These are phyloP conservation scores for Coemansia sp. DNA, from an alignment of 192 early-diverging fungal species.

Conservation along the genomic window DNA sequence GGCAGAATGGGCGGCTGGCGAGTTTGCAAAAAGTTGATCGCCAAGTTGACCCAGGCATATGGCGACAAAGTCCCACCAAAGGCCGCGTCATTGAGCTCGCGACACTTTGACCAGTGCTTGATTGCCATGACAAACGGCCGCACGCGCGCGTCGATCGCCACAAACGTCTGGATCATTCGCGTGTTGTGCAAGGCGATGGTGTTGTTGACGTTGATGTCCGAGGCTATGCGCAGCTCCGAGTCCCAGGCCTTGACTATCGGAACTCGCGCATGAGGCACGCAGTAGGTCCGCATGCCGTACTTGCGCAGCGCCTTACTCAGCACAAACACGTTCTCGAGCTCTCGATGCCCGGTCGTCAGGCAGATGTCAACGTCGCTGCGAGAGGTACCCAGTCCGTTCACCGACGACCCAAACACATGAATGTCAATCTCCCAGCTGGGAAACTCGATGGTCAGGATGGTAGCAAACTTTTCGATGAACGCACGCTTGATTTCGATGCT, in stretches of 20 bases:
- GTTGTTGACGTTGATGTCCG: conserved; percentile 96
- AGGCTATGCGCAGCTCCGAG: conserved; percentile 81
- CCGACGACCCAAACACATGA: conserved; percentile 91
- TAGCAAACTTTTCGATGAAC: conserved; percentile 80
- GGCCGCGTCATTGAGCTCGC: conserved; percentile 88
- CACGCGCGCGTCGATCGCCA: conserved; percentile 83
- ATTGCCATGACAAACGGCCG: conserved; percentile 87
- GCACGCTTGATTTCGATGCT: conserved; percentile 62
- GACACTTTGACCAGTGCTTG: conserved; percentile 87
- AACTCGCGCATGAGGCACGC: conserved; percentile 84
- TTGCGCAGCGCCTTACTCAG: conserved; percentile 72
- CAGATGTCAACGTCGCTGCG: conserved; percentile 91
- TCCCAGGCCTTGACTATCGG: conserved; percentile 93
- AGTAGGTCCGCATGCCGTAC: conserved; percentile 78
- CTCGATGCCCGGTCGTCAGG: conserved; percentile 80
- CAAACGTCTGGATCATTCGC: conserved; percentile 84
- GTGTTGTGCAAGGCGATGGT: conserved; percentile 88
- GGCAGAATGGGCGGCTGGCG: conserved; percentile 88
- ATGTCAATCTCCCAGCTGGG: conserved; percentile 73
- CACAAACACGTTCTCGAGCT: conserved; percentile 71
- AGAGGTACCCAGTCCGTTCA: conserved; percentile 83
- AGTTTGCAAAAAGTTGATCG: conserved; percentile 90
- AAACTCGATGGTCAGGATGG: conserved; percentile 77
- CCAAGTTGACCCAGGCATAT: conserved; percentile 94
- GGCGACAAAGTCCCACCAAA: conserved; percentile 92